Evolutionary conservation across 225 moss, liverwort and hornwort species (phyloP).

Genomic region (Antitrichia curtipendula): DNA sequence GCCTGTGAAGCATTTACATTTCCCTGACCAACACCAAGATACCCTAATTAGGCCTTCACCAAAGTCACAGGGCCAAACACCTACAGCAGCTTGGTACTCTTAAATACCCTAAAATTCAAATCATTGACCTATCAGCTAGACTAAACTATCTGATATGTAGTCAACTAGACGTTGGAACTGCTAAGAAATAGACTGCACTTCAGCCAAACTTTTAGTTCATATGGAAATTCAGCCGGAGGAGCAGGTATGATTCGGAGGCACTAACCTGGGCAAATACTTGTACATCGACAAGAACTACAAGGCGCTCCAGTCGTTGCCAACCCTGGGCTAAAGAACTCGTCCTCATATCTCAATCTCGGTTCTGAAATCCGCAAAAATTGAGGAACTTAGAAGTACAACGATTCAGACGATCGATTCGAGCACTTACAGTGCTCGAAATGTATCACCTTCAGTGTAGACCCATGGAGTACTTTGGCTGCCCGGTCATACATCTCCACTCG

Average conservation of each 20-base stretch:
- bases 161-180: background rate
- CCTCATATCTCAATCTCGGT: conserved; percentile 39
- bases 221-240: background rate
- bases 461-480: background rate
- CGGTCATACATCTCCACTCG: background rate
- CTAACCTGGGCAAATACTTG: conserved; percentile 49
- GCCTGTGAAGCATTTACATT: conserved; percentile 13
- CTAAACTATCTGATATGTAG: background rate
- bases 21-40: conserved; percentile 7
- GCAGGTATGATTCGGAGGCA: background rate
- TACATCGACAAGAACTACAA: conserved; percentile 60
- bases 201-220: background rate
- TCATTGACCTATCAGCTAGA: background rate
- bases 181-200: background rate
- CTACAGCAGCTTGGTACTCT: background rate
- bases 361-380: background rate
- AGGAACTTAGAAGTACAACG: background rate
- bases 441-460: background rate
- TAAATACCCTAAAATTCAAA: background rate
- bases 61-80: background rate
- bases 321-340: conserved; percentile 1
- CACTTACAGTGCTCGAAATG: background rate
- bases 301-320: conserved; percentile 54
- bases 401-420: background rate
- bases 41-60: background rate